Conservation (phyloP, 1,139 yeast species). For the Debaryomycetaceae sp. region DNA sequence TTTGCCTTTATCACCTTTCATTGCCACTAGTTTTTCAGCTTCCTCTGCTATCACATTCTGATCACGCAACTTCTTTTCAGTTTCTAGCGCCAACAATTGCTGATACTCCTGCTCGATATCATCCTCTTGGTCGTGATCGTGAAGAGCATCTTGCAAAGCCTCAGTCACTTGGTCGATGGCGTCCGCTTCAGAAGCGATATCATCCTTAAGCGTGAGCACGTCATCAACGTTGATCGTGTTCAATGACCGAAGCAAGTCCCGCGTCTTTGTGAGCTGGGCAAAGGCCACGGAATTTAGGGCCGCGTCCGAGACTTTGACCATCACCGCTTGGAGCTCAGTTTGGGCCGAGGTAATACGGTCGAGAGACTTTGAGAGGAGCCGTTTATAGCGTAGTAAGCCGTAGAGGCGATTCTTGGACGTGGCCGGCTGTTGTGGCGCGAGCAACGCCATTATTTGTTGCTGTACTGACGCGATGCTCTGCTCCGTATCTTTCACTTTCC, state of each 20-base stretch:
- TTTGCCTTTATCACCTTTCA: too few relatives aligned
- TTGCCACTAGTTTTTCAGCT: not conserved
- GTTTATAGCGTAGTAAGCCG: not conserved
- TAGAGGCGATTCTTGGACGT: not conserved
- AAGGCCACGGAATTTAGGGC: conserved; percentile 28
- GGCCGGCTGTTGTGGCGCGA: too few relatives aligned
- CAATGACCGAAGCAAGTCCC: conserved; percentile 22
- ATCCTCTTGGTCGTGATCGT: conserved; percentile 15
- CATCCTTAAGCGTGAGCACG: conserved; percentile 24
- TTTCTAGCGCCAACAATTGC: conserved; percentile 3
- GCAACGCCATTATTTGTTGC: too few relatives aligned
- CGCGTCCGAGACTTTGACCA: conserved; percentile 38
- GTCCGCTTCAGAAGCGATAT: conserved; percentile 29
- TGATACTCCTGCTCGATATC: conserved; percentile 12
- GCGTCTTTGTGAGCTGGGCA: conserved; percentile 25
- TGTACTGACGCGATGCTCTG: too few relatives aligned
- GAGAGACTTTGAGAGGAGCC: not conserved
- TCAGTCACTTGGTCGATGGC: too few relatives aligned
- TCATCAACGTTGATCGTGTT: conserved; percentile 21
- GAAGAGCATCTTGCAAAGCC: conserved; percentile 16
- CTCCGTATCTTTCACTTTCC: too few relatives aligned
- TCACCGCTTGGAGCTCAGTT: conserved; percentile 25
- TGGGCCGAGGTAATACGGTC: not conserved
- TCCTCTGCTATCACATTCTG: conserved; percentile 1
- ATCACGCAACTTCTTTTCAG: not conserved